Base-by-base conservation (phyloP, 441 rosid genomes). In the Brassica balearica region DNA sequence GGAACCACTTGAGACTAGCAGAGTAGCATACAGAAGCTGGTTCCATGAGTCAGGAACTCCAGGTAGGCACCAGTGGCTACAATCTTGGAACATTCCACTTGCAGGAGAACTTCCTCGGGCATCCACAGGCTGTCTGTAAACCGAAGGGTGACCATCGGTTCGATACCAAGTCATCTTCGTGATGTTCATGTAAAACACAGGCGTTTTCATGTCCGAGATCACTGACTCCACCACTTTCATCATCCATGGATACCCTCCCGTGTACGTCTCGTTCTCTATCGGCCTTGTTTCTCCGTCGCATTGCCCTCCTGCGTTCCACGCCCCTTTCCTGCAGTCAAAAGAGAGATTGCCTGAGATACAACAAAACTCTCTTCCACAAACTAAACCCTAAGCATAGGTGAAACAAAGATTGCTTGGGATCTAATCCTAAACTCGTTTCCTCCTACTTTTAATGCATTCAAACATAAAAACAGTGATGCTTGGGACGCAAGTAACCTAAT, bases 61-160 rank as follows among this genome's bases (percentile, higher is more conserved):
- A 67, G 84, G 84, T 43, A 81, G 2, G n/a, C 84, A 81, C 81
- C 84, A 77, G 64, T 81, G 84, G 58, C 84, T 81, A 56, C 81
- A 81, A 68, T 81, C 84, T 58, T 81, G 81, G 8, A 72, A 72
- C 78, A 72, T 53, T 20, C 77, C 17, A 3, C 29, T 12, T 8
- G 6, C 69, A 22, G 68, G 3, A 12, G 69, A 75, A 14, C 51
- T 60, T 22, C 69, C 74, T 25, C 62, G 4, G 1, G 9, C 68
- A 29, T 80, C 74, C 20, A 63, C 6, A 5, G 81, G 78, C 64
- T 81, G 81, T 72, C 81, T 62, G 11, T 81, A 81, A 64, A 77
- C 38, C 27, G 84, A 81, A 0, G 94, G 90, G 32, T 90, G 94
- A n/a, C 88, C 90, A 53, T 90, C 92, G 65, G 82, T 80, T 72